Percentiles rank a stretch among this genome's conserved stretches.
These are phyloP conservation scores for Alternaria angustiovoidea DNA, from an alignment of 2,329 filamentous ascomycete genomes.

Conservation along the genomic window DNA sequence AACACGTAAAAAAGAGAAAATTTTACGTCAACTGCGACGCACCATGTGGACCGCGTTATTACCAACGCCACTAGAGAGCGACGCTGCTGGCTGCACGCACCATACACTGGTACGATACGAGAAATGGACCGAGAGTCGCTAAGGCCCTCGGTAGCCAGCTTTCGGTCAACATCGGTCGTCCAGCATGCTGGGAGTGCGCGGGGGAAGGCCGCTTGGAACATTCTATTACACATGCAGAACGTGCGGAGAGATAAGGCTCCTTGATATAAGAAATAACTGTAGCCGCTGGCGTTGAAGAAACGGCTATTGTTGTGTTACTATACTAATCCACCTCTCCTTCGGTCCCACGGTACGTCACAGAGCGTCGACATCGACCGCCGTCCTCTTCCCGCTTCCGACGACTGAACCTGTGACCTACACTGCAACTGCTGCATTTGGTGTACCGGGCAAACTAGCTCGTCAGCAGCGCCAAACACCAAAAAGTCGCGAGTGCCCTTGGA, in stretches of 20 bases:
- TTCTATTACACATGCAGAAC: slow-evolving; percentile 28
- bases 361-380: slow-evolving; percentile 6
- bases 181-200: slow-evolving; percentile 21
- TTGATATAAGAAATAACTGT: slow-evolving; percentile 16
- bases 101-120: slow-evolving; percentile 10
- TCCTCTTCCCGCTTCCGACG: slow-evolving; percentile 9
- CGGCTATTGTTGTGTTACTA: slow-evolving; percentile 4
- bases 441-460: slow-evolving; percentile 19
- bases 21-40: slow-evolving; percentile 41
- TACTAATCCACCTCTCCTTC: neutral
- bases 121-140: slow-evolving; percentile 6
- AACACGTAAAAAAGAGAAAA: slow-evolving; percentile 35
- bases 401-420: slow-evolving; percentile 31
- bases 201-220: slow-evolving; percentile 21
- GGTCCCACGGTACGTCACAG: slow-evolving; percentile 13
- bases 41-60: slow-evolving; percentile 40
- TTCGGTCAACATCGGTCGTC: slow-evolving; percentile 26
- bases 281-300: slow-evolving; percentile 1
- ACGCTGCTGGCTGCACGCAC: slow-evolving; percentile 10
- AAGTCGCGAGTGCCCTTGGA: slow-evolving; percentile 19
- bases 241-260: slow-evolving; percentile 28
- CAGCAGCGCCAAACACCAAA: slow-evolving; percentile 22
- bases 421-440: slow-evolving; percentile 25
- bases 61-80: slow-evolving; percentile 10
- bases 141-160: slow-evolving; percentile 5